These are phyloP conservation scores for Lophiostoma macrostomum DNA, from an alignment of 495 filamentous ascomycete genomes.

Conservation along the genomic window DNA sequence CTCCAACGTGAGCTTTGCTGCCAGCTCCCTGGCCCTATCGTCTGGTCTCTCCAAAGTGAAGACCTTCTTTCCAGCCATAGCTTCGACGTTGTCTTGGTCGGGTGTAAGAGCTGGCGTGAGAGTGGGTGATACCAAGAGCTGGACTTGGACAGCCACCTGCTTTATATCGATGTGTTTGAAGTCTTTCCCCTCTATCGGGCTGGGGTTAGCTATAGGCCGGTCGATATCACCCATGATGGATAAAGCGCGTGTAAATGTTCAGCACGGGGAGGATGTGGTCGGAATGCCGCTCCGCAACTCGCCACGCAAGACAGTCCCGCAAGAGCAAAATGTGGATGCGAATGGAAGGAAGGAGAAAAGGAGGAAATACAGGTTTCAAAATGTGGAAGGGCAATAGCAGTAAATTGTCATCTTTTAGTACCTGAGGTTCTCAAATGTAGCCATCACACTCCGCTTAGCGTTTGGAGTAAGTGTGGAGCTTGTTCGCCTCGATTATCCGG, in stretches of 20 bases:
- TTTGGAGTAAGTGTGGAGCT: conserved; percentile 18
- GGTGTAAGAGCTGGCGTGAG: conserved; percentile 19
- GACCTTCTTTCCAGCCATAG: conserved; percentile 31
- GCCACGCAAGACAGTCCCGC: conserved; percentile 19
- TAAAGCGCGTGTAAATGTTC: conserved; percentile 11
- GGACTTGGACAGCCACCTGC: conserved; percentile 14
- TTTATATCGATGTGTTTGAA: conserved; percentile 27
- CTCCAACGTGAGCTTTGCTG: conserved; percentile 32
- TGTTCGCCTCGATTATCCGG: conserved; percentile 29
- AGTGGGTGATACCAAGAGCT: conserved; percentile 3
- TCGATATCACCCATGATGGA: conserved; percentile 22
- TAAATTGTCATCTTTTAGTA: conserved; percentile 34
- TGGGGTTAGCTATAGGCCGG: conserved; percentile 17
- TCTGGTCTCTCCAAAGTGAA: conserved; percentile 31
- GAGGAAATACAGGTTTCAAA: conserved; percentile 6
- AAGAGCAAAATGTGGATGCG: conserved; percentile 4
- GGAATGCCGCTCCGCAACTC: conserved; percentile 21
- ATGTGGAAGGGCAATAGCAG: conserved; percentile 10
- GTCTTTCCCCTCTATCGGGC: conserved; percentile 14
- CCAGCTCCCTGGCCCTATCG: conserved; percentile 31
- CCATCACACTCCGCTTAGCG: conserved; percentile 26
- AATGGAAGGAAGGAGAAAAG: conserved; percentile 8
- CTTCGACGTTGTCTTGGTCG: conserved; percentile 17
- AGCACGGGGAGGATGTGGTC: conserved; percentile 24
- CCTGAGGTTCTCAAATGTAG: conserved; percentile 6